These are phyloP conservation scores for Fusarium nelsonii DNA, from an alignment of 2,329 filamentous ascomycete genomes.

Conservation along the genomic window DNA sequence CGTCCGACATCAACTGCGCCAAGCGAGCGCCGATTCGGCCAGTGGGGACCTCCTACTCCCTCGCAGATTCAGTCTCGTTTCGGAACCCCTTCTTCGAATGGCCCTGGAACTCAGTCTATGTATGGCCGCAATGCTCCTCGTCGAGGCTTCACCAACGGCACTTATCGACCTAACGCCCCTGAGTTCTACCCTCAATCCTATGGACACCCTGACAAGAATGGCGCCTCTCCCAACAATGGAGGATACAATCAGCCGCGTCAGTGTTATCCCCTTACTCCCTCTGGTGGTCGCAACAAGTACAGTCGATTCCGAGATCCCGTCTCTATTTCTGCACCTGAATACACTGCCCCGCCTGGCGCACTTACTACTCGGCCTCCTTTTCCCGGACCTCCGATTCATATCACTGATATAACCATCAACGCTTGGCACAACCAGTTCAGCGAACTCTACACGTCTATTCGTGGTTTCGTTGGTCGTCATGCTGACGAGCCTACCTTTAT, in stretches of 20 bases:
- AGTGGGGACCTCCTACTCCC: conserved; percentile 43
- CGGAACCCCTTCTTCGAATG: conserved; percentile 26
- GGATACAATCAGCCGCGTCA: conserved; percentile 43
- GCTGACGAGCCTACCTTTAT: conserved; percentile 51
- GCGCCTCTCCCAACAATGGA: conserved; percentile 29
- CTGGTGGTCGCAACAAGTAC: conserved; percentile 47
- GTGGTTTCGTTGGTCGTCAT: conserved; percentile 53
- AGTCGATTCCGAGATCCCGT: conserved; percentile 49
- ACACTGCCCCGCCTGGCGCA: conserved; percentile 19
- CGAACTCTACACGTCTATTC: conserved; percentile 54
- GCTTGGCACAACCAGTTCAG: conserved; percentile 55
- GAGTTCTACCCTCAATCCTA: conserved; percentile 52
- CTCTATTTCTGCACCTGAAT: conserved; percentile 36
- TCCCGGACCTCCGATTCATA: conserved; percentile 51
- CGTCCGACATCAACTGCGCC: conserved; percentile 47
- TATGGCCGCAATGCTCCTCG: conserved; percentile 46
- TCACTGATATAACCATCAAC: conserved; percentile 52
- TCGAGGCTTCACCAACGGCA: conserved; percentile 48
- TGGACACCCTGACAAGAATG: conserved; percentile 37
- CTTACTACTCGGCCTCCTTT: conserved; percentile 38
- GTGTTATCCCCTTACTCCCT: conserved; percentile 51
- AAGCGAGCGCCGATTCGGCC: conserved; percentile 43
- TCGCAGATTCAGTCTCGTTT: conserved; percentile 37
- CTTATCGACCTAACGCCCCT: conserved; percentile 52
- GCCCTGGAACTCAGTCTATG: conserved; percentile 12